These are phyloP conservation scores for Whalleya microplaca DNA, from an alignment of 2,329 filamentous ascomycete genomes.

Conservation along the genomic window DNA sequence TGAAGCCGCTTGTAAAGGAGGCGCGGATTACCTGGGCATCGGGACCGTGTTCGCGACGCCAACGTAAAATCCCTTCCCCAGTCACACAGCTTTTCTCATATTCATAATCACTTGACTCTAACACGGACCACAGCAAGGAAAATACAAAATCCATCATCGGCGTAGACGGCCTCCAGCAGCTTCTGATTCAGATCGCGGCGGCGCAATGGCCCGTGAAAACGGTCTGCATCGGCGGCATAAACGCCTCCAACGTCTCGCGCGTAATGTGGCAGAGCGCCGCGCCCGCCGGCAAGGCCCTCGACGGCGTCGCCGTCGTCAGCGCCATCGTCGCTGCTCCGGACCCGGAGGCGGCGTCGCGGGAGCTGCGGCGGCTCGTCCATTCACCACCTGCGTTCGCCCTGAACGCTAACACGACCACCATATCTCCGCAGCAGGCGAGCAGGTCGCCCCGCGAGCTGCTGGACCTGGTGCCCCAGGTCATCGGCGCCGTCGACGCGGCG, in stretches of 20 bases:
- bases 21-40: conserved; percentile 90
- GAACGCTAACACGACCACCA: too few species aligned
- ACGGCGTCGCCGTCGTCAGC: conserved; percentile 87
- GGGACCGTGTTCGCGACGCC: conserved; percentile 86
- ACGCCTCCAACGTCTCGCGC: conserved; percentile 72
- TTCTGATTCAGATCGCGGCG: conserved; percentile 63
- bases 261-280: conserved; percentile 71
- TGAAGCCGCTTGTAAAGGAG: conserved; percentile 68
- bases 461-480: conserved; percentile 44
- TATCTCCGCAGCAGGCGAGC: conserved; percentile 17
- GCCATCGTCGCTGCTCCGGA: conserved; percentile 78
- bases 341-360: conserved; percentile 63
- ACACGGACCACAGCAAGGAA: conserved; percentile 63
- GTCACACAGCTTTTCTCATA: background rate
- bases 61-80: conserved; percentile 58
- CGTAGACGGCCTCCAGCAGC: conserved; percentile 68
- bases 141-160: conserved; percentile 85
- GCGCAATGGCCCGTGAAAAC: conserved; percentile 54
- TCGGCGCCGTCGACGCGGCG: conserved; percentile 62
- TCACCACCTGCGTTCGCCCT: conserved; percentile 40
- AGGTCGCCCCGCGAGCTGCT: conserved; percentile 32
- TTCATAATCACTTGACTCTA: background rate
- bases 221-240: conserved; percentile 90
- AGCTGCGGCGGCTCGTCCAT: conserved; percentile 61
- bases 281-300: conserved; percentile 60